Evolutionary conservation across 345 rosid species (phyloP), one percentile per base, ranked within the genome.

Genomic region (Eucalyptus pauciflora): DNA sequence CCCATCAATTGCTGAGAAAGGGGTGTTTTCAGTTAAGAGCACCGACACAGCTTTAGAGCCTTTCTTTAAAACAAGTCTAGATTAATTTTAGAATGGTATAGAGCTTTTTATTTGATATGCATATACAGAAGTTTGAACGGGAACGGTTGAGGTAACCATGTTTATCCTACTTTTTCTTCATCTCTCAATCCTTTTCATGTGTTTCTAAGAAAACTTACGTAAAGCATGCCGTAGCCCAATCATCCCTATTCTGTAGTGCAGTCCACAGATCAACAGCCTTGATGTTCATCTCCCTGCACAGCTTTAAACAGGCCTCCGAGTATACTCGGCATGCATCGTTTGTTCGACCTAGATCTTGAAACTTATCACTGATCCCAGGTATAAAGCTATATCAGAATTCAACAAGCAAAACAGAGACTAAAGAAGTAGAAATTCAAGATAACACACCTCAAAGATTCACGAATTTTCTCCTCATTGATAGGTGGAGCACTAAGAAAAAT

Each of bases 401-500:
- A 60, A 48, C 16, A 87, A 5, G 7, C 3, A 18, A n/a, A 43
- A 48, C n/a, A 29, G 15, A 48, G 29, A 25, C 25, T 5, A 16
- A 67, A 25, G 69, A 41, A 76, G 85, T 25, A 76, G 83, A 76
- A 41, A 76, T 76, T 76, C 48, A 76, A 22, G 48, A 76, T 10
- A 76, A 76, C 83, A 10, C 50, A 94, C 96, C 94, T 88, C 8
- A 93, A 25, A 22, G 31, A 24, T 64, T 89, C 51, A 2, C 27
- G 11, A 43, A 93, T 88, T 90, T 91, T 94, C 83, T 85, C 91
- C 95, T 96, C 97, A 43, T 96, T 97, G 86, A 96, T 90, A 4
- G 99, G 99, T 27, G 99, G 99, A 4, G 95, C 88, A 69, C 93
- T 91, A 16, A 97, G 94, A 87, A 95, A 95, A 67, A 97, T 91